phyloP scores from a whole-genome alignment of 768 basidiomycete genomes.

The Lactifluus subvellereus region DNA sequence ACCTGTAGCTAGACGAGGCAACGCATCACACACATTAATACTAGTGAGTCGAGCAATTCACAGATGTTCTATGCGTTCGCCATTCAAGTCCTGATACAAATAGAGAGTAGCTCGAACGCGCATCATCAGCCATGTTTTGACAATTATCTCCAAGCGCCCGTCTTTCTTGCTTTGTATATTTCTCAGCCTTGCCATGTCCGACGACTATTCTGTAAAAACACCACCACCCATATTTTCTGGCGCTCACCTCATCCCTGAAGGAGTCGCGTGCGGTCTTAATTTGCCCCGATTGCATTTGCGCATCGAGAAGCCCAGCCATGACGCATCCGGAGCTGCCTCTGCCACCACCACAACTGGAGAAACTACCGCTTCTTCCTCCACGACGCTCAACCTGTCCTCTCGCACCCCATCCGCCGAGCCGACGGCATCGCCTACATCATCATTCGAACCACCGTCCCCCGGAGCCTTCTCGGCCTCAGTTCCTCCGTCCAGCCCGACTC shows the following conservation, averaged over 20 bases:
- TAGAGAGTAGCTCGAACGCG: neutral
- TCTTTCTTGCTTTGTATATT: slow-evolving; percentile 1
- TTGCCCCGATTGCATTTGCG: slow-evolving; percentile 8
- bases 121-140: slow-evolving; percentile 9
- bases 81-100: neutral
- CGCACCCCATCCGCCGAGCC: slow-evolving; percentile 11
- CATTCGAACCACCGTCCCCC: neutral
- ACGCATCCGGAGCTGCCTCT: neutral
- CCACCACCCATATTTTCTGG: neutral
- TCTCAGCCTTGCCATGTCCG: slow-evolving; percentile 9
- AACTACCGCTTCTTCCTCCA: slow-evolving; percentile 8
- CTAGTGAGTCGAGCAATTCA: neutral
- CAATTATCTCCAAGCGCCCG: neutral
- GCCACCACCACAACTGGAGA: slow-evolving; percentile 1
- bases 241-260: neutral
- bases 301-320: neutral
- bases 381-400: neutral
- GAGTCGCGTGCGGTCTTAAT: neutral
- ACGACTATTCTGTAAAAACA: slow-evolving; percentile 8
- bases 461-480: neutral
- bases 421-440: neutral
- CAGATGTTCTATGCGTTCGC: neutral
- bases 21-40: neutral
- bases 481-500: slow-evolving; percentile 9
- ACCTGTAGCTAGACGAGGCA: neutral